Percentiles rank a stretch among this genome's conserved stretches.
Conservation (phyloP, 768 basidiomycete genomes). For the Trametes meyenii region DNA sequence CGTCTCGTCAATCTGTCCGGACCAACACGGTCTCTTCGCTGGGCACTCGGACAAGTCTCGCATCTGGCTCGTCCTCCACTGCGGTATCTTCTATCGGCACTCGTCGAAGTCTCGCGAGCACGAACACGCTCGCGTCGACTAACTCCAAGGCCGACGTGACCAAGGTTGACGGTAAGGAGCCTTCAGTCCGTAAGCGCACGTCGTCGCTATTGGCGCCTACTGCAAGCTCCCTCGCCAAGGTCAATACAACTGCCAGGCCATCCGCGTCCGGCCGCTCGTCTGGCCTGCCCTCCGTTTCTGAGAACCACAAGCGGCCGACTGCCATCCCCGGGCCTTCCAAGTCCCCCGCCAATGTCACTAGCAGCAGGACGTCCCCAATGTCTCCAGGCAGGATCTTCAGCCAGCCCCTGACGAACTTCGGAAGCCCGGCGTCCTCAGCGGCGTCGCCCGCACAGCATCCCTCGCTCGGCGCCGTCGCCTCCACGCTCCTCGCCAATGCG, state of each 20-base stretch:
- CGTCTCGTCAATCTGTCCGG: conserved; percentile 12
- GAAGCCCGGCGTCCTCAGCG: conserved; percentile 21
- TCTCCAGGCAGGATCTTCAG: conserved; percentile 52
- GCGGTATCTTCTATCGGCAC: conserved; percentile 51
- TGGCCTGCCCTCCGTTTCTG: conserved; percentile 17
- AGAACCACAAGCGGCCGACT: conserved; percentile 23
- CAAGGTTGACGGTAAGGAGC: conserved; percentile 1
- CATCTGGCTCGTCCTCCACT: conserved; percentile 31
- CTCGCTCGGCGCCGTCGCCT: conserved; percentile 37
- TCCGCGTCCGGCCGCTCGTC: conserved; percentile 16
- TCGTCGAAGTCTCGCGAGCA: conserved; percentile 30
- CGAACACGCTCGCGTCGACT: conserved; percentile 8
- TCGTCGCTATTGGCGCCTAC: conserved; percentile 70
- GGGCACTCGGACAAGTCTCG: conserved; percentile 34
- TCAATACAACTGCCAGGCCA: conserved; percentile 22
- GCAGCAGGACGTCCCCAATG: conserved; percentile 31
- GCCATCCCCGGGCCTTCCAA: conserved; percentile 18
- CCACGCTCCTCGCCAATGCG: conserved; percentile 28
- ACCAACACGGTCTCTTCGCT: conserved; percentile 30
- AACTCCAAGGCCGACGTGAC: conserved; percentile 1
- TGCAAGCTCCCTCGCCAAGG: conserved; percentile 75
- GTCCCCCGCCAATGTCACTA: conserved; percentile 31
- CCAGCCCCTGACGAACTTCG: conserved; percentile 44
- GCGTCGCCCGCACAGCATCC: conserved; percentile 25
- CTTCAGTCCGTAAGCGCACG: conserved; percentile 29